Base-by-base conservation (phyloP, 2,329 filamentous ascomycete genomes). In the Fusarium compactum region DNA sequence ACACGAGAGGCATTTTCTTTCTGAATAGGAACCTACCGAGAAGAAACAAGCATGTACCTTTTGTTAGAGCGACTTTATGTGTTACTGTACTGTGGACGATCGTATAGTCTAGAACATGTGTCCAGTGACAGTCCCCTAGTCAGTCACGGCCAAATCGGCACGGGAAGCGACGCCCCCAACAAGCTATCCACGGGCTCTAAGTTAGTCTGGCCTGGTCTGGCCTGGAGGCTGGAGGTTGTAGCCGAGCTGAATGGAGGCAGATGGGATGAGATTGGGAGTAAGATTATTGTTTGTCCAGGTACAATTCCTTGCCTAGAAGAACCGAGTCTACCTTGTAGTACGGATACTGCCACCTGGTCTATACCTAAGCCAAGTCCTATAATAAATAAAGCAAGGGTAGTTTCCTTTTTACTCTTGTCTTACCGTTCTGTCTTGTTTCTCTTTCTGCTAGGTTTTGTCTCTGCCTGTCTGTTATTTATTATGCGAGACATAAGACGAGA, bases 81-180 rank as follows among this genome's bases (percentile, higher is more conserved):
- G 16, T 34, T 51, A n/a, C 29, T 24, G 24, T 24, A 27, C 25
- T 38, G 48, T 51, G 25, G 32, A 40, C 18, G 30, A 16, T 24
- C 47, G 32, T 34, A 27, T 52, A 63, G 29, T 46, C 50, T 44
- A 47, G 58, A 65, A 59, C 65, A 68, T 65, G 65, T 65, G 65
- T 68, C 53, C 62, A 54, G 40, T 46, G 38, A 41, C 25, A 44
- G n/a, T 53, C 48, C 58, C 58, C 48, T 32, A 51, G 48, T 50
- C 59, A 64, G 30, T 45, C 54, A 51, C 67, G 62, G 67, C 62
- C 65, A 67, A 68, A 41, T 64, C 67, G 67, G 67, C 67, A 70
- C 63, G 63, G 58, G 45, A 68, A 52, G 54, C 54, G 50, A 45
- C 62, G 58, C 62, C 65, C 50, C 67, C 67, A 70, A 70, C 58